phyloP scores from a whole-genome alignment of 495 filamentous ascomycete genomes.

The Chaetomium fimeti region DNA sequence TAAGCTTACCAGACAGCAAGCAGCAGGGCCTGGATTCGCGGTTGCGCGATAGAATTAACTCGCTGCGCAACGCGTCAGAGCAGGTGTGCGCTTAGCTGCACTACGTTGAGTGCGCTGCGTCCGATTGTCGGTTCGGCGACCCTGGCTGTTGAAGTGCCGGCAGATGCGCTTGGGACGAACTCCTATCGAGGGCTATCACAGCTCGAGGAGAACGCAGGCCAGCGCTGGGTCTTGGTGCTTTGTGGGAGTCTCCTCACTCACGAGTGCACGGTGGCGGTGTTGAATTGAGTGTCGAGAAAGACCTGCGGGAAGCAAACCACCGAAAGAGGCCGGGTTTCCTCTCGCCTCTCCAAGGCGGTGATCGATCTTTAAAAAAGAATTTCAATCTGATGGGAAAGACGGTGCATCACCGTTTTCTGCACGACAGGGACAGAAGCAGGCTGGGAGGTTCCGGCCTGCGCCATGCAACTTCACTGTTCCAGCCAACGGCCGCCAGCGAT shows the following conservation, averaged over 20 bases:
- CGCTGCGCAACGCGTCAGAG: neutral
- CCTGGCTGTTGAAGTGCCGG: neutral
- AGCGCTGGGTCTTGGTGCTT: neutral
- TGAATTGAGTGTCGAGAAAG: constrained; percentile 22
- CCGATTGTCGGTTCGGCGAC: neutral
- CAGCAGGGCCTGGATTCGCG: neutral
- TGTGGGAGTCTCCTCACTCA: neutral
- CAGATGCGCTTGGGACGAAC: neutral
- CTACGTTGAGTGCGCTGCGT: neutral
- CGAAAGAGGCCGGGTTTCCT: neutral
- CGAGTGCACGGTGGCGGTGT: constrained; percentile 18
- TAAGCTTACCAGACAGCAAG: constrained; percentile 14
- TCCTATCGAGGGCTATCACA: neutral
- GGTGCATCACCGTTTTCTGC: constrained; percentile 19
- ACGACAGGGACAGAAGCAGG: neutral
- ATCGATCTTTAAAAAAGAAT: constrained; percentile 29
- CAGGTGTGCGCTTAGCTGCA: neutral
- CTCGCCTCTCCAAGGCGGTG: constrained; percentile 20
- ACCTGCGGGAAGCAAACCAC: neutral
- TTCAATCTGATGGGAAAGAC: constrained; percentile 19
- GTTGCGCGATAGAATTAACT: neutral
- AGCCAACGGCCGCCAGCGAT: constrained; percentile 1
- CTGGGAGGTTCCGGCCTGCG: neutral
- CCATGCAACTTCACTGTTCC: constrained; percentile 5
- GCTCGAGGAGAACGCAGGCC: neutral